Conservation (phyloP, 2,329 filamentous ascomycete species). For the Tolypocladium cylindrosporum region DNA sequence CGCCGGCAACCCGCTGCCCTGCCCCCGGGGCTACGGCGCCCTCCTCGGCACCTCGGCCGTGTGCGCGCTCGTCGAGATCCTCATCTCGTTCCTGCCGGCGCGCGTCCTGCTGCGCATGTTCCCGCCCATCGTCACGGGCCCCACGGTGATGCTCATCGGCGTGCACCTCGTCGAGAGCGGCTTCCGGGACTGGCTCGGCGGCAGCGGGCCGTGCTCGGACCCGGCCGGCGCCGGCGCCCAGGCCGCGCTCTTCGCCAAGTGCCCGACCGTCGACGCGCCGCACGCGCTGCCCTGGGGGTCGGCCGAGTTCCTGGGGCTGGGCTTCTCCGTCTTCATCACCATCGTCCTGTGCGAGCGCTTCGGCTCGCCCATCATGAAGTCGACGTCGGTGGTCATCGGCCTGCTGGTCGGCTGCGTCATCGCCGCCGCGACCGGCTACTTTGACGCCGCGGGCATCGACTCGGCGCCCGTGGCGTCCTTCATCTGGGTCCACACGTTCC, state of each 20-base stretch:
- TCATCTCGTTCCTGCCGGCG: slow-evolving; percentile 66
- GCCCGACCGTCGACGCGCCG: slow-evolving; percentile 58
- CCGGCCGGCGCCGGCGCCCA: slow-evolving; percentile 31
- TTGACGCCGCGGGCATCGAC: slow-evolving; percentile 62
- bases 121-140: slow-evolving; percentile 68
- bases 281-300: slow-evolving; percentile 69
- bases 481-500: slow-evolving; percentile 72
- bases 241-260: slow-evolving; percentile 44
- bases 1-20: slow-evolving; percentile 58
- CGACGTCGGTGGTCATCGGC: slow-evolving; percentile 64
- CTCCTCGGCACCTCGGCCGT: slow-evolving; percentile 60
- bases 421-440: slow-evolving; percentile 68
- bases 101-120: slow-evolving; percentile 61
- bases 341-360: slow-evolving; percentile 77
- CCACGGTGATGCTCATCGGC: slow-evolving; percentile 62
- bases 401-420: slow-evolving; percentile 69
- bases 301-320: slow-evolving; percentile 67
- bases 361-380: slow-evolving; percentile 78
- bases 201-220: slow-evolving; percentile 47
- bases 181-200: slow-evolving; percentile 71
- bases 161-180: slow-evolving; percentile 61
- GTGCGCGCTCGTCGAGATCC: slow-evolving; percentile 59
- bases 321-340: slow-evolving; percentile 69
- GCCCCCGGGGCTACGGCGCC: slow-evolving; percentile 63
- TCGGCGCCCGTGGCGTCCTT: slow-evolving; percentile 62